Evolutionary conservation across 2,329 filamentous ascomycete genomes (phyloP), one percentile per base, ranked within the genome.

Genomic region (Pestalotiopsis sp.): DNA sequence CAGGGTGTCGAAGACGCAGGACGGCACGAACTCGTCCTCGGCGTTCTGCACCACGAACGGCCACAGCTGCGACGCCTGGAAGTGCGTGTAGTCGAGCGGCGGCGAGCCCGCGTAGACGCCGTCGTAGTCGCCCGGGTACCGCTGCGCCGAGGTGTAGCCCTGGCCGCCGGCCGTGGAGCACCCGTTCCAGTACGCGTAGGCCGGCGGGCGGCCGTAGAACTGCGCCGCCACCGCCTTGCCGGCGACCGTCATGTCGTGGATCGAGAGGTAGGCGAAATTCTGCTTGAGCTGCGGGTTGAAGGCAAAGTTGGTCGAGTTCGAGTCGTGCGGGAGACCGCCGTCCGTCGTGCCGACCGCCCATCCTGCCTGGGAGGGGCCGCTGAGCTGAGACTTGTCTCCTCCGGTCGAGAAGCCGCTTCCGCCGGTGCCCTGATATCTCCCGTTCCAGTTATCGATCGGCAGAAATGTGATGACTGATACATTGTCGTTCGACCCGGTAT

Each of bases 141-240:
- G 75, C 71, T 89, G 84, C 0, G 85, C 83, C 12, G 85, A 79
- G 72, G 85, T 84, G 27, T 87, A 76, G 7, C 86, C 87, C 74
- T 90, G 86, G 1, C 87, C 79, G 2, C 88, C 88, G 13, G 87
- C 83, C 41, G 83, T 80, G 13, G 83, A 84, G 73, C 83, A 86
- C 17, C 83, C 83, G 71, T 81, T 77, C 76, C 86, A 89, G 77
- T 89, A 88, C 20, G 86, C 85, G 74, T 82, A 87, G 73, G 68
- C 75, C 72, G 72, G 69, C 38, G 67, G 73, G 56, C 13, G 60
- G 17, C 73, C 75, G 72, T 83, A 87, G 66, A 85, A 81, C 45
- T 75, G 76, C 69, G 75, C 74, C 20, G 82, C 80, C 57, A 87
- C 66, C 2, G 77, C 75, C 71, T 86, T 86, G 27, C 83, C 84